Evolutionary conservation across 371 early-diverging fungal genomes (phyloP).

Genomic region (Rhizopus sp.): DNA sequence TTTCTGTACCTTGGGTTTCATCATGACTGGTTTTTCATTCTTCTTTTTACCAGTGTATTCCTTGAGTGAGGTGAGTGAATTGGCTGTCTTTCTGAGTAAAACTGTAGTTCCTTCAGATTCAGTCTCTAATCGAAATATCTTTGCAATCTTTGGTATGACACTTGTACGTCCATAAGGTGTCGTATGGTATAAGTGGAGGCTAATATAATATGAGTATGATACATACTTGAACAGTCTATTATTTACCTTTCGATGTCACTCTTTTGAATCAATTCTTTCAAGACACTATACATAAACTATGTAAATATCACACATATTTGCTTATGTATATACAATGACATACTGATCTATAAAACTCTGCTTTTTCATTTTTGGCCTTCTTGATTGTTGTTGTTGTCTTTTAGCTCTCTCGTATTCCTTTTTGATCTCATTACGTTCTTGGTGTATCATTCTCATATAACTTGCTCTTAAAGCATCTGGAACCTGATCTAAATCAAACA

Average conservation of each 20-base stretch:
- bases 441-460: slow-evolving; percentile 1
- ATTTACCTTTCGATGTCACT: slow-evolving; percentile 1
- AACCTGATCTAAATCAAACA: not conserved
- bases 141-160: slow-evolving; percentile 20
- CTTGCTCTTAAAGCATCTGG: slow-evolving; percentile 12
- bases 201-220: not conserved
- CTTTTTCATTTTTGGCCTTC: slow-evolving; percentile 2
- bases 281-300: slow-evolving; percentile 5
- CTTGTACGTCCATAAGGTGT: slow-evolving; percentile 16
- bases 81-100: not conserved
- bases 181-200: slow-evolving; percentile 4
- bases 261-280: slow-evolving; percentile 13
- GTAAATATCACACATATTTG: no score
- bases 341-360: slow-evolving; percentile 12
- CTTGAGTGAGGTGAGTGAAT: not conserved
- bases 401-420: slow-evolving; percentile 5
- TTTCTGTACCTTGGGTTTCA: not conserved
- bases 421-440: slow-evolving; percentile 5
- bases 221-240: not conserved
- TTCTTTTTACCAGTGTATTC: no score
- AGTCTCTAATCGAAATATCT: slow-evolving; percentile 18
- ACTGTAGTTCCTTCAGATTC: not conserved
- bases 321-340: not conserved
- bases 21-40: not conserved
- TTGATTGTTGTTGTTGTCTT: slow-evolving; percentile 6